phyloP scores from a whole-genome alignment of 2,329 filamentous ascomycete species.

The Phyllosticta citrichinensis region DNA sequence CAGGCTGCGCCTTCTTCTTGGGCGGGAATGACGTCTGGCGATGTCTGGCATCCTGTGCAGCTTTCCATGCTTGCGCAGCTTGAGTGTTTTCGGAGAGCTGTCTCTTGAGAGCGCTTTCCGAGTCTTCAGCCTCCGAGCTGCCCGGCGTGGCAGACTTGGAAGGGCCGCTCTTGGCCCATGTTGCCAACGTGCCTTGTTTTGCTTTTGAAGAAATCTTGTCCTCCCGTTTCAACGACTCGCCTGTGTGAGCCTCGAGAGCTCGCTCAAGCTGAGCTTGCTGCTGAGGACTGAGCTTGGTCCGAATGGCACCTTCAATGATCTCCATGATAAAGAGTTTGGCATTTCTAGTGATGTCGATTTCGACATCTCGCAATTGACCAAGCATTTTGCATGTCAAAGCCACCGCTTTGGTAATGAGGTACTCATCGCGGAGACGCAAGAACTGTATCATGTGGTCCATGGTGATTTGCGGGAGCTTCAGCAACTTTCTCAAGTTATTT shows the following conservation, averaged over 20 bases:
- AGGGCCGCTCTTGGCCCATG: conserved; percentile 10
- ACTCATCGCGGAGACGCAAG: conserved; percentile 81
- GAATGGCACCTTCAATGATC: conserved; percentile 53
- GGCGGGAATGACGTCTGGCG: conserved; percentile 8
- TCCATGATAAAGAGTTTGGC: conserved; percentile 54
- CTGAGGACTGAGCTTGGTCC: conserved; percentile 69
- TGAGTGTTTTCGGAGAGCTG: conserved; percentile 35
- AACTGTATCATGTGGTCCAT: conserved; percentile 69
- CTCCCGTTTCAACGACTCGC: conserved; percentile 24
- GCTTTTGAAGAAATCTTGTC: conserved; percentile 19
- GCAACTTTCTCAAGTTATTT: conserved; percentile 42
- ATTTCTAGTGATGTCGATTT: conserved; percentile 56
- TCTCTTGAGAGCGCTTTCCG: conserved; percentile 30
- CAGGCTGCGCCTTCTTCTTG: conserved; percentile 14
- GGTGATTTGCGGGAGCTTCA: conserved; percentile 55
- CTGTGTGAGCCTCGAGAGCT: conserved; percentile 46
- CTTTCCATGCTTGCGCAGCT: conserved; percentile 21
- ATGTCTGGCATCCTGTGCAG: conserved; percentile 11
- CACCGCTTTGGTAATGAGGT: conserved; percentile 73
- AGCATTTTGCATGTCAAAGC: conserved; percentile 77
- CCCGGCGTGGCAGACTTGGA: not conserved
- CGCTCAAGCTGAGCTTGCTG: conserved; percentile 74
- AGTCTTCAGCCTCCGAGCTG: conserved; percentile 3
- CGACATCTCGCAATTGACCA: conserved; percentile 65
- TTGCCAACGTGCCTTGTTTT: conserved; percentile 15